Conservation (phyloP, 352 stramenopile genomes). For the Blastocystis sp. region DNA sequence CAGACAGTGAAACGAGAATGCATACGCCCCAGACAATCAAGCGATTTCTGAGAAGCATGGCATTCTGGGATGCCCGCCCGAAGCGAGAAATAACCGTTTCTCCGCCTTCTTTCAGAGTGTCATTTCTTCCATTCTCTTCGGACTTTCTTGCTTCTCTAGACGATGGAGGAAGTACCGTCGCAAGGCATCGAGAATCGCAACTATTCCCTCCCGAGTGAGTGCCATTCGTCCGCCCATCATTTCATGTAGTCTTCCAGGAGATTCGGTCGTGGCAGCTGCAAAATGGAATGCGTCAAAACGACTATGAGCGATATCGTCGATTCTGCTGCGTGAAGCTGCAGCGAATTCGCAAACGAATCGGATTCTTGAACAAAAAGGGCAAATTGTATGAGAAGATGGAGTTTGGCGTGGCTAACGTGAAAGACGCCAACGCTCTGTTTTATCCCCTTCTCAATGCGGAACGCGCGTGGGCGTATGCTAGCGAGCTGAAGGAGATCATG, state of each 20-base stretch:
- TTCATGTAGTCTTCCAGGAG: constrained; percentile 46
- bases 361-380: constrained; percentile 28
- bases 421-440: constrained; percentile 40
- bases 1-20: background rate
- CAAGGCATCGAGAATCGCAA: constrained; percentile 21
- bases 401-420: constrained; percentile 25
- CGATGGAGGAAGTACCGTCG: constrained; percentile 3
- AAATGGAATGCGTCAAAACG: constrained; percentile 66
- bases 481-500: constrained; percentile 43
- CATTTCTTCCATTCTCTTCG: background rate
- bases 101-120: background rate
- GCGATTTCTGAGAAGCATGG: too few species aligned
- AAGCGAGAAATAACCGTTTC: background rate
- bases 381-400: constrained; percentile 48
- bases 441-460: constrained; percentile 62
- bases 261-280: constrained; percentile 45
- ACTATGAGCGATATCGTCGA: constrained; percentile 51
- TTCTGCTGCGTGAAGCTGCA: constrained; percentile 56
- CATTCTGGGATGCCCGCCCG: background rate
- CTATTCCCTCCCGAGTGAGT: constrained; percentile 27
- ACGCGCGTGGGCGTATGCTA: constrained; percentile 54
- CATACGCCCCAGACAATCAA: background rate
- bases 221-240: background rate
- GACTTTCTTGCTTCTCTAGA: background rate
- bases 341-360: constrained; percentile 38